Conservation (phyloP, 2,329 filamentous ascomycete genomes). For the Hypoxylon sp. region DNA sequence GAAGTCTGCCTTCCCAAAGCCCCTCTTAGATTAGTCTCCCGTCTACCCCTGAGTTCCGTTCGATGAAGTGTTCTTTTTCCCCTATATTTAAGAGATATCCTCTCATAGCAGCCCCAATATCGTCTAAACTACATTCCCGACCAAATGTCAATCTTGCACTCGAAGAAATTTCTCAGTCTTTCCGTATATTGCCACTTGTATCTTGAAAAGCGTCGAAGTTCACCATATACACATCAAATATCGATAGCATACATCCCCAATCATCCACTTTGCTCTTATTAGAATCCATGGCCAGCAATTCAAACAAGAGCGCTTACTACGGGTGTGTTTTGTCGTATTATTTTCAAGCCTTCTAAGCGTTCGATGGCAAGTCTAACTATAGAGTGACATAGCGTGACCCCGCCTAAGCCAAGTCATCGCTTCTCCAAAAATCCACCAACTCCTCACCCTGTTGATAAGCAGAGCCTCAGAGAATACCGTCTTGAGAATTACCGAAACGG, state of each 20-base stretch:
- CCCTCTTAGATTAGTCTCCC: neutral
- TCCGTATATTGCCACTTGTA: neutral
- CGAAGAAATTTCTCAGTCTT: neutral
- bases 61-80: neutral
- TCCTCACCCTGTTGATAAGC: neutral
- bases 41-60: neutral
- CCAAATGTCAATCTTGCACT: neutral
- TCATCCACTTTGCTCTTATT: neutral
- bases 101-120: neutral
- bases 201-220: neutral
- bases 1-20: neutral
- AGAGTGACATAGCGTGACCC: neutral
- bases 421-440: conserved; percentile 15
- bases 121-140: neutral
- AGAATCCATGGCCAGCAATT: neutral
- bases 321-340: neutral
- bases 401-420: conserved; percentile 12
- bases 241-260: neutral
- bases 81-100: neutral
- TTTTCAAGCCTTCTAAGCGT: neutral
- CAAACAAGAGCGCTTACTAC: conserved; percentile 4
- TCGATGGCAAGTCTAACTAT: neutral
- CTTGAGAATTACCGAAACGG: conserved; percentile 1
- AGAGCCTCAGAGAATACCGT: conserved; percentile 9
- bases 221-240: neutral